Percentiles rank a stretch among this genome's conserved stretches.
These are phyloP conservation scores for Medicago truncatula DNA, from an alignment of 306 rosid genomes.

Conservation along the genomic window DNA sequence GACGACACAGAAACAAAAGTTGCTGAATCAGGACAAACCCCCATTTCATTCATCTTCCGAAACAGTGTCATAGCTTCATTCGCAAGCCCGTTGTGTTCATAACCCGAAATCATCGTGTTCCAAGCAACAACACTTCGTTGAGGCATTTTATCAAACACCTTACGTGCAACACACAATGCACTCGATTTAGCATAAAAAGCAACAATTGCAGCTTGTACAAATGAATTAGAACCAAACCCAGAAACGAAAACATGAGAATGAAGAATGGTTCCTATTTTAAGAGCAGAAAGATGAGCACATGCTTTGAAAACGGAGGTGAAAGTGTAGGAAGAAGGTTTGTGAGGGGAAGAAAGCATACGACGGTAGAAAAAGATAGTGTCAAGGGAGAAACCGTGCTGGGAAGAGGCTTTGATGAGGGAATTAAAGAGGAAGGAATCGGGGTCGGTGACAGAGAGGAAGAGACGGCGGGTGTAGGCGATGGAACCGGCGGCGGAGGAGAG, in stretches of 20 bases:
- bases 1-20: constrained; percentile 70
- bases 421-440: constrained; percentile 82
- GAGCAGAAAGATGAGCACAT: constrained; percentile 72
- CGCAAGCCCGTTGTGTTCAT: constrained; percentile 74
- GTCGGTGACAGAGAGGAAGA: constrained; percentile 54
- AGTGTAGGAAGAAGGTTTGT: constrained; percentile 68
- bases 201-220: constrained; percentile 72
- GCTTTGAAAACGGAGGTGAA: constrained; percentile 88
- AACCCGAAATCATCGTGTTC: constrained; percentile 88
- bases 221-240: constrained; percentile 69
- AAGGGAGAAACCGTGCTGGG: constrained; percentile 60
- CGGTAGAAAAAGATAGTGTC: constrained; percentile 69
- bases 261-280: constrained; percentile 50
- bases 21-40: constrained; percentile 65
- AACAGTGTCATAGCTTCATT: constrained; percentile 64
- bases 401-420: constrained; percentile 68
- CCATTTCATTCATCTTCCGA: constrained; percentile 49
- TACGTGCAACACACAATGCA: constrained; percentile 53
- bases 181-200: constrained; percentile 62
- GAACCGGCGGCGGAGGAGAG: constrained; percentile 76
- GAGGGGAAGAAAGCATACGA: constrained; percentile 59
- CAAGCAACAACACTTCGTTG: constrained; percentile 72
- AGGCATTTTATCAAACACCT: constrained; percentile 71
- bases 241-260: constrained; percentile 69
- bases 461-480: constrained; percentile 64